Evolutionary conservation across 2,329 filamentous ascomycete species (phyloP).

Genomic region (Fusarium bactridioides): DNA sequence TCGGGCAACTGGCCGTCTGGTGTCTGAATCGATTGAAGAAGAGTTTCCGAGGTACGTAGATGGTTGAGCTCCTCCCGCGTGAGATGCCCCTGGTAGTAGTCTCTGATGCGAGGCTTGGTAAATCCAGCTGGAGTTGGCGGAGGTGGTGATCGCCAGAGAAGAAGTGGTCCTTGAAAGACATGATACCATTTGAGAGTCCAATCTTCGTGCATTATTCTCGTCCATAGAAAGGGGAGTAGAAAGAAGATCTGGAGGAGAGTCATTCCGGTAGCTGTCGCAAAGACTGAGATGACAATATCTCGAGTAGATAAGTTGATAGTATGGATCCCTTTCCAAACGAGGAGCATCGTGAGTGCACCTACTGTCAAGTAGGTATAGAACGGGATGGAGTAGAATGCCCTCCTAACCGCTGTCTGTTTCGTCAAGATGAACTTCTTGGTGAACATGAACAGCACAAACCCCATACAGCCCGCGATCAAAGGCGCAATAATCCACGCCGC

Average conservation of each 20-base stretch:
- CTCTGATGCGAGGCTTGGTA: slow-evolving; percentile 53
- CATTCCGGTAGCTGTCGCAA: slow-evolving; percentile 54
- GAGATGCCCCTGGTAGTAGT: slow-evolving; percentile 60
- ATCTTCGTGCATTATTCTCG: slow-evolving; percentile 59
- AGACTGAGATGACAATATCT: slow-evolving; percentile 47
- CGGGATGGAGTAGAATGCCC: slow-evolving; percentile 48
- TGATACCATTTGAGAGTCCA: slow-evolving; percentile 60
- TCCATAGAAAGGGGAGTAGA: slow-evolving; percentile 61
- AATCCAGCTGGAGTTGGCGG: slow-evolving; percentile 49
- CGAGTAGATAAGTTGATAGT: slow-evolving; percentile 30
- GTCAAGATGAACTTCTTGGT: slow-evolving; percentile 47
- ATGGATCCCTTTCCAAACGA: slow-evolving; percentile 55
- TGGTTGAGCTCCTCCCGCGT: slow-evolving; percentile 55
- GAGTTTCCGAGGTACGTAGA: slow-evolving; percentile 46
- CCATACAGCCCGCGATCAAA: slow-evolving; percentile 45
- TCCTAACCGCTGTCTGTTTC: slow-evolving; percentile 42
- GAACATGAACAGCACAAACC: slow-evolving; percentile 45
- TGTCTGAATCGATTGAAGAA: slow-evolving; percentile 47
- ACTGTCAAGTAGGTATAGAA: slow-evolving; percentile 51
- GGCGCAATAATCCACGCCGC: slow-evolving; percentile 50
- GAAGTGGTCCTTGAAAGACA: slow-evolving; percentile 55
- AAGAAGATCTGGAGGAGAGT: slow-evolving; percentile 55
- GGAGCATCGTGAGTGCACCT: slow-evolving; percentile 56
- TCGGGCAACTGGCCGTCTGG: slow-evolving; percentile 31
- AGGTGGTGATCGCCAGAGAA: slow-evolving; percentile 50